These are phyloP conservation scores for Sordariomycetes sp. DNA, from an alignment of 2,329 filamentous ascomycete species.

Conservation along the genomic window DNA sequence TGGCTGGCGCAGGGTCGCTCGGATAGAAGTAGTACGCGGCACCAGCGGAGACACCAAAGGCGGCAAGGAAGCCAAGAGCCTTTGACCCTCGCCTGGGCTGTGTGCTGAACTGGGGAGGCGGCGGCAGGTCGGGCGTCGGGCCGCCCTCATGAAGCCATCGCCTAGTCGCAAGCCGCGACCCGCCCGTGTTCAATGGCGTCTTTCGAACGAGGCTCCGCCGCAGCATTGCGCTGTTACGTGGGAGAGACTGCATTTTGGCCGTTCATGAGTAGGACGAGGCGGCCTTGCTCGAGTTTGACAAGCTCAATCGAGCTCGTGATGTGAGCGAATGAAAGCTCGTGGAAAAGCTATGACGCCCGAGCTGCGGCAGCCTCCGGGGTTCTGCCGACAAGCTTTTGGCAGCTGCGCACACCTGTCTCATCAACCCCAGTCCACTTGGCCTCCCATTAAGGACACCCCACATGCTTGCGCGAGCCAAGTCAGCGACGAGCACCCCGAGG, in stretches of 20 bases:
- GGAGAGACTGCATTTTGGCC: background rate
- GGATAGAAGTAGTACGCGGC: conserved; percentile 9
- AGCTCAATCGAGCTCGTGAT: background rate
- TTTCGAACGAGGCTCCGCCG: background rate
- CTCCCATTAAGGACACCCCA: background rate
- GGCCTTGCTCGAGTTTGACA: background rate
- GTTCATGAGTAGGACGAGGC: background rate
- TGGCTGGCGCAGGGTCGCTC: background rate
- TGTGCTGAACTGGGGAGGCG: background rate
- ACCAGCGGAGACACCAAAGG: conserved; percentile 7
- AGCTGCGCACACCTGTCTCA: background rate
- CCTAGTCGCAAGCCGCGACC: background rate
- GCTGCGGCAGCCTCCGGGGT: background rate
- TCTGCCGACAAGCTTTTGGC: background rate
- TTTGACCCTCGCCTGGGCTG: background rate
- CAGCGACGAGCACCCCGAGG: background rate
- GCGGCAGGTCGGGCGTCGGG: background rate
- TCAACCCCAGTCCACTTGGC: background rate
- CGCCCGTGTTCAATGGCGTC: background rate
- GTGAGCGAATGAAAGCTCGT: background rate
- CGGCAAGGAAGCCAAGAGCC: conserved; percentile 2
- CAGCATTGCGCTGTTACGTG: background rate
- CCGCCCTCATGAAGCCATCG: background rate
- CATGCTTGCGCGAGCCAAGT: background rate
- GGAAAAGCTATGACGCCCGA: background rate